Base-by-base conservation (phyloP, 73 alveolate species). In the Tetrahymena malaccensis region DNA sequence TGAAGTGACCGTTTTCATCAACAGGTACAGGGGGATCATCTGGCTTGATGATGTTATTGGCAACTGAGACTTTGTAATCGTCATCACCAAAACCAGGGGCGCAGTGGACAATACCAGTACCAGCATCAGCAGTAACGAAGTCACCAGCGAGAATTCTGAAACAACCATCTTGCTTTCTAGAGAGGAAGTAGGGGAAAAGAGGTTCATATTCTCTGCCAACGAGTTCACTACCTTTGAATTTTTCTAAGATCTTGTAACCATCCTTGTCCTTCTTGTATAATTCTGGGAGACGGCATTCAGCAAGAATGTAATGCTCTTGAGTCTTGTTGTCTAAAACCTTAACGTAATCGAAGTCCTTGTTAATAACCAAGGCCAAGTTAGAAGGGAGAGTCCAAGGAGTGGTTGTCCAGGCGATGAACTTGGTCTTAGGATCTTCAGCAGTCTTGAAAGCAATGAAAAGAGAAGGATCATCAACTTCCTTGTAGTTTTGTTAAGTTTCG, bases 31-130 rank as follows among this genome's bases (percentile, higher is more conserved):
- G 98, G 0, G 99, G 99, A 83, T 98, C 94, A 57, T 98, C 99
- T 19, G 99, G 98, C 84, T 96, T 98, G 93, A 98, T 96, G 93
- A 99, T 96, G 84, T 98, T 99, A 37, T 97, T 96, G 93, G 96
- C 96, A 35, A 97, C 85, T 85, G 98, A 98, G 25, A 96, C 98
- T 37, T 97, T 97, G 98, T 96, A 98, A 98, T 98, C 99, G 96
- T 99, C 99, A 97, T 99, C 99, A 97, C 99, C 99, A 96, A 99
- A 99, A 43, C 99, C 99, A 38, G 99, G 99, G 33, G 99, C 99
- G 94, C 99, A 98, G 96, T 99, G 99, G 58, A 99, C 99, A 50
- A 99, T 97, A 27, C 99, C 99, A 9, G 99, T 99, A 97, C 99
- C 99, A 94, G 98, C 99, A 96, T 96, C 98, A 34, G 98, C 96